Evolutionary conservation across 164 flowering plant species (phyloP).

Genomic region (Annona cherimola): DNA sequence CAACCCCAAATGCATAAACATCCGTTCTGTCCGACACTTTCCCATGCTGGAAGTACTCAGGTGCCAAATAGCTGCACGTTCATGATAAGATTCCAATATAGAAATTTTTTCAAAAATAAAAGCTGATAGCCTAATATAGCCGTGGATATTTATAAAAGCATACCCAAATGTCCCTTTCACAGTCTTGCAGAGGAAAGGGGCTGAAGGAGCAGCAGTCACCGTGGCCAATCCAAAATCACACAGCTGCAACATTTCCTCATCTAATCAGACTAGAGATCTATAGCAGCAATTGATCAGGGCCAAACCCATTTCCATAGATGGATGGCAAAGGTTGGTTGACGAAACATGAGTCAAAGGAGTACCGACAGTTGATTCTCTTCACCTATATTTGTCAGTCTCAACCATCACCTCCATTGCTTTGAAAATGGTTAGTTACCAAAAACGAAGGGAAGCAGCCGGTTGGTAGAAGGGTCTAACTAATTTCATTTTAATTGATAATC

Average conservation of each 20-base stretch:
- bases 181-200: conserved; percentile 95
- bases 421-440: neutral
- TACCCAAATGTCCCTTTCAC: conserved; percentile 99
- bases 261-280: neutral
- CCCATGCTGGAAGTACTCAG: conserved; percentile 96
- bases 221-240: conserved; percentile 97
- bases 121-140: neutral
- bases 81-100: neutral
- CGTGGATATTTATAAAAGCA: conserved; percentile 3
- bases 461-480: too few species aligned
- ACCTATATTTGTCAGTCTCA: too few species aligned
- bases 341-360: too few species aligned
- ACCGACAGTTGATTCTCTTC: too few species aligned
- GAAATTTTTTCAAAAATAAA: neutral
- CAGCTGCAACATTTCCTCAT: conserved; percentile 38
- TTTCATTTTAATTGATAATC: too few species aligned
- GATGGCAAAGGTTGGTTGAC: neutral
- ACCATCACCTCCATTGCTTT: too few species aligned
- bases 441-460: too few species aligned
- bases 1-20: conserved; percentile 88
- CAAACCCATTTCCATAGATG: neutral
- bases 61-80: conserved; percentile 75
- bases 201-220: conserved; percentile 85
- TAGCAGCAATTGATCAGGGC: neutral
- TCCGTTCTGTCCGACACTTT: conserved; percentile 93